Evolutionary conservation across 169 alveolate genomes (phyloP), one percentile per base, ranked within the genome.

Genomic region (Plasmodium adleri): DNA sequence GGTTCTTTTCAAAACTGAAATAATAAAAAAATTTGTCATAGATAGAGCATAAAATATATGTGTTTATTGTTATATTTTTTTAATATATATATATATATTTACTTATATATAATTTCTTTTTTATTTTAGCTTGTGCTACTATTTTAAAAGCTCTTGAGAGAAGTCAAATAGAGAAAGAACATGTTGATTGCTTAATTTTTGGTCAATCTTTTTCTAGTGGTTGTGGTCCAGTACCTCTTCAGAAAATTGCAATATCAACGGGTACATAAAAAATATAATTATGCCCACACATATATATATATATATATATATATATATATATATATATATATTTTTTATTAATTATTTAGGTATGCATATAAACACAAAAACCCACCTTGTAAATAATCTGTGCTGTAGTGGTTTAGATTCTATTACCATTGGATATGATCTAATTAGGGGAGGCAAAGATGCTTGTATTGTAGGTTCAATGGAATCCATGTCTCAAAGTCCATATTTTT

Each of bases 391-490:
- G 52, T 93, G 95, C 56, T 90, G 93, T 54, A 88, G 94, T 58
- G 95, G 95, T 12, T 58, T 93, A 74, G 93, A 93, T 45, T 85
- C 94, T 3, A 50, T 90, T 10, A 86, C 88, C 3, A 1, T 91
- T 20, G 94, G 93, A n/a, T 47, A 66, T 50, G 93, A 93, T 45
- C 17, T 74, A n/a, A 59, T 93, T n/a, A 66, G 54, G 39, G 63
- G 88, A 32, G 93, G 93, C 2, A 93, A 78, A 78, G 91, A 93
- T 83, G 15, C 68, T 28, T 88, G 94, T 20, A 59, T 73, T 24
- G 93, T 93, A 43, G 95, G 95, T 1, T 43, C 86, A 8, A 83
- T 83, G 83, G 95, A 93, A 90, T 88, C 92, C 32, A 73, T 92
- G 68, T 93, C 95, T 12, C 94, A 88, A 52, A 86, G 92, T 49